Evolutionary conservation across 352 stramenopile genomes (phyloP).

Genomic region (Elongisporangium anandrum): DNA sequence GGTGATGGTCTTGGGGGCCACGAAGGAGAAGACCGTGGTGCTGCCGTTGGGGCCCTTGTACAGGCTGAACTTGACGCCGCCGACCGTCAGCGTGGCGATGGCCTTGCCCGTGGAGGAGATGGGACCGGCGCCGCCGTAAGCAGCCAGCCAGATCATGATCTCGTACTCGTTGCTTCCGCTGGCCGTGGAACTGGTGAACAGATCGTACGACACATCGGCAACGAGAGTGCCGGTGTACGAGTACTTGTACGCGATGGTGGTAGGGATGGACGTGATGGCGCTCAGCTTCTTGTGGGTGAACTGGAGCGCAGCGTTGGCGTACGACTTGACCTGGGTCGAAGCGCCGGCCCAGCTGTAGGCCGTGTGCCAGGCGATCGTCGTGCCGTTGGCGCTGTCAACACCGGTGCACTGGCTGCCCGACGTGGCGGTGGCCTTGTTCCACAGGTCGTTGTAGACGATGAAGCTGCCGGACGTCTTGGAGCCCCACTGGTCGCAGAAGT

Average conservation of each 20-base stretch:
- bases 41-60: constrained; percentile 30
- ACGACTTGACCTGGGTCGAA: constrained; percentile 37
- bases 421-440: constrained; percentile 20
- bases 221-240: constrained; percentile 29
- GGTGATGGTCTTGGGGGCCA: constrained; percentile 14
- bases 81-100: constrained; percentile 17
- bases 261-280: constrained; percentile 26
- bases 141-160: constrained; percentile 36
- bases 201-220: constrained; percentile 33
- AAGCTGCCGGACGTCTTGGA: constrained; percentile 21
- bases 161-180: constrained; percentile 28
- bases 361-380: constrained; percentile 30
- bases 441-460: constrained; percentile 51
- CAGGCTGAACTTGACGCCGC: constrained; percentile 21
- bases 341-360: constrained; percentile 29
- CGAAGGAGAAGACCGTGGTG: constrained; percentile 31
- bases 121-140: constrained; percentile 20
- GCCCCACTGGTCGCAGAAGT: constrained; percentile 35
- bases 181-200: constrained; percentile 22
- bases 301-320: constrained; percentile 33
- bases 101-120: constrained; percentile 19
- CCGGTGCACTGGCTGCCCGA: constrained; percentile 33
- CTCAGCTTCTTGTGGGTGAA: constrained; percentile 26
- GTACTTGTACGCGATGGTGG: constrained; percentile 30
- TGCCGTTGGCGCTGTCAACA: constrained; percentile 19